A percentile compares a stretch with the other conserved stretches of the same genome.
phyloP scores from a whole-genome alignment of 1,139 yeast species.

The Pichia sp. region DNA sequence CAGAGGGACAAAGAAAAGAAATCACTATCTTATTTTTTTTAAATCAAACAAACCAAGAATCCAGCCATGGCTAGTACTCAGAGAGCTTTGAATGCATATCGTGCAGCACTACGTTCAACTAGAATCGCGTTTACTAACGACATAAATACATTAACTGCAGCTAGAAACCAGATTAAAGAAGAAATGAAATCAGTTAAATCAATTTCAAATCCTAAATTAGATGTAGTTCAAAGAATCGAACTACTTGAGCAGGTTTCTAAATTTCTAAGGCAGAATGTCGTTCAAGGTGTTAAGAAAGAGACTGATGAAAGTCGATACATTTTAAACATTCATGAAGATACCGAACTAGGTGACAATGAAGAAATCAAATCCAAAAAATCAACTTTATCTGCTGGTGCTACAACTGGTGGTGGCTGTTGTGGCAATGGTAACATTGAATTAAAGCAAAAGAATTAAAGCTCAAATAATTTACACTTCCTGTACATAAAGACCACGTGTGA shows the following conservation, averaged over 20 bases:
- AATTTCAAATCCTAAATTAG: constrained; percentile 44
- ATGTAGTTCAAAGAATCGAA: constrained; percentile 45
- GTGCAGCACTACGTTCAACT: constrained; percentile 63
- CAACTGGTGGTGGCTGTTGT: constrained; percentile 37
- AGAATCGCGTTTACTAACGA: constrained; percentile 60
- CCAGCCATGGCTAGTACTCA: constrained; percentile 10
- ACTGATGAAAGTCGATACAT: constrained; percentile 40
- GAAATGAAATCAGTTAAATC: constrained; percentile 26
- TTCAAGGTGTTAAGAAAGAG: constrained; percentile 63
- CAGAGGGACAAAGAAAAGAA: neutral
- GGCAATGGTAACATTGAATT: constrained; percentile 35
- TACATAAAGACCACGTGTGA: neutral
- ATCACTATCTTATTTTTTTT: neutral
- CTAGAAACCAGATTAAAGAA: constrained; percentile 54
- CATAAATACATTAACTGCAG: constrained; percentile 45
- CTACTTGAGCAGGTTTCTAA: constrained; percentile 64
- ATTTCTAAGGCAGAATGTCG: constrained; percentile 66
- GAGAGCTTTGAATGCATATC: constrained; percentile 45
- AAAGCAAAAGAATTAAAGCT: constrained; percentile 10
- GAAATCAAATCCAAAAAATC: constrained; percentile 37
- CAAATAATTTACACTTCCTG: neutral
- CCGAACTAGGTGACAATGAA: constrained; percentile 89
- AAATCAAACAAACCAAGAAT: neutral
- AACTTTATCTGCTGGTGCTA: constrained; percentile 25
- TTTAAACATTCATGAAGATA: constrained; percentile 68